A percentile compares a stretch with the other conserved stretches of the same genome.
Conservation (phyloP, 495 filamentous ascomycete species). For the Tricharina praecox region DNA sequence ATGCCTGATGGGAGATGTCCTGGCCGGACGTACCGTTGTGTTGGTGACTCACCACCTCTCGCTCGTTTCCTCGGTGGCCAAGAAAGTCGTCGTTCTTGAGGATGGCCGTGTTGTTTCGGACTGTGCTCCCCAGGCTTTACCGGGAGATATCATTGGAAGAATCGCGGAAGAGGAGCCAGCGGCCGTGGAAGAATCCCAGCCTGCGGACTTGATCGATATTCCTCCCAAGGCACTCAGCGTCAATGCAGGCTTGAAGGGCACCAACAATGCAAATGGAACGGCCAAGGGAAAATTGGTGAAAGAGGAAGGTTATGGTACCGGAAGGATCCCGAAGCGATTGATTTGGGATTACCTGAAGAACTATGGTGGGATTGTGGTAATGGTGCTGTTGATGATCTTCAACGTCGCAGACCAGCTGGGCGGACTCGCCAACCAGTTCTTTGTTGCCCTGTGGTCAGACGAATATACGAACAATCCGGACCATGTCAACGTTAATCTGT, state of each 20-base stretch:
- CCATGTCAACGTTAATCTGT: conserved; percentile 18
- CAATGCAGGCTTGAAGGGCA: neutral
- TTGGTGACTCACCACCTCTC: conserved; percentile 37
- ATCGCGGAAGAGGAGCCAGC: conserved; percentile 5
- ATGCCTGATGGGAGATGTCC: conserved; percentile 34
- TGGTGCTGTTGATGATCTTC: conserved; percentile 12
- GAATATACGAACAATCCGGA: conserved; percentile 18
- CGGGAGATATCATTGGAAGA: conserved; percentile 12
- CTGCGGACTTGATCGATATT: conserved; percentile 8
- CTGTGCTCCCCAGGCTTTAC: conserved; percentile 29
- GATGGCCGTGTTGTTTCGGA: conserved; percentile 38
- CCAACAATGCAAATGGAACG: conserved; percentile 5
- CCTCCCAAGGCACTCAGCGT: neutral
- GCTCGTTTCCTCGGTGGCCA: conserved; percentile 16
- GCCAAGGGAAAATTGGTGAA: conserved; percentile 12
- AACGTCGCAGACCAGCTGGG: conserved; percentile 17
- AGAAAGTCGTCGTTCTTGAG: conserved; percentile 37
- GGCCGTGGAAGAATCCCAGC: conserved; percentile 2
- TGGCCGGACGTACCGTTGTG: conserved; percentile 34
- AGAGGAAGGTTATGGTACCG: conserved; percentile 18
- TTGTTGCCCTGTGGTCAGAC: conserved; percentile 23
- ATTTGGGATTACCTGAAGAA: conserved; percentile 20
- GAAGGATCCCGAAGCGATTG: conserved; percentile 16
- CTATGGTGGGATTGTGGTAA: conserved; percentile 12
- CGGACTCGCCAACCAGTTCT: conserved; percentile 18